Evolutionary conservation across 495 filamentous ascomycete genomes (phyloP).

Genomic region (Symbiotaphrina buchneri): DNA sequence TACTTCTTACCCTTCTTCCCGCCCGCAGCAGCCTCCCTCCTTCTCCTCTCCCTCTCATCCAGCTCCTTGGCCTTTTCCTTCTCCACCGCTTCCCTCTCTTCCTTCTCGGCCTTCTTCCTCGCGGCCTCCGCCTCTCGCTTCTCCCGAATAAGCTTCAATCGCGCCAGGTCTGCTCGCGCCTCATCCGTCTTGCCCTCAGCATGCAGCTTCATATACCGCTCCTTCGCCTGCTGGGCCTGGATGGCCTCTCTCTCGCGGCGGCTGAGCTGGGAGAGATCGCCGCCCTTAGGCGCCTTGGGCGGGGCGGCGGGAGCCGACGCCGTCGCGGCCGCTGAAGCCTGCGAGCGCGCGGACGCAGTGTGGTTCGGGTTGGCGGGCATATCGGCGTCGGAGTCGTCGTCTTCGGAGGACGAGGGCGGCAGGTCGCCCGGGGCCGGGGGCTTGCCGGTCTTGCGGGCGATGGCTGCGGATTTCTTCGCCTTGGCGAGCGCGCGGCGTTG

Average conservation of each 20-base stretch:
- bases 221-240: slow-evolving; percentile 69
- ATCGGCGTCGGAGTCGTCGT: slow-evolving; percentile 29
- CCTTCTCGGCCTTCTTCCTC: slow-evolving; percentile 42
- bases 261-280: slow-evolving; percentile 35
- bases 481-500: slow-evolving; percentile 74
- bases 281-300: too few relatives aligned
- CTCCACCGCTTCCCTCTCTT: slow-evolving; percentile 17
- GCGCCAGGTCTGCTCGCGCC: slow-evolving; percentile 75
- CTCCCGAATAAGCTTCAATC: slow-evolving; percentile 59
- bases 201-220: slow-evolving; percentile 83
- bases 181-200: slow-evolving; percentile 94
- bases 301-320: slow-evolving; percentile 6
- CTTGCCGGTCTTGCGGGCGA: slow-evolving; percentile 37
- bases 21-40: slow-evolving; percentile 31
- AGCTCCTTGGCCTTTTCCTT: slow-evolving; percentile 9
- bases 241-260: slow-evolving; percentile 75
- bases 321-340: slow-evolving; percentile 18
- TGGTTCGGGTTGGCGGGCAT: slow-evolving; percentile 84
- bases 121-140: slow-evolving; percentile 67
- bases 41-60: slow-evolving; percentile 34
- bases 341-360: slow-evolving; percentile 40
- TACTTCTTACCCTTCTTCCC: slow-evolving; percentile 3
- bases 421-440: slow-evolving; percentile 62
- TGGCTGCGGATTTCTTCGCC: slow-evolving; percentile 75
- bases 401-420: slow-evolving; percentile 39